Base-by-base conservation (phyloP, 768 basidiomycete genomes). In the Phanerochaete sordida region DNA sequence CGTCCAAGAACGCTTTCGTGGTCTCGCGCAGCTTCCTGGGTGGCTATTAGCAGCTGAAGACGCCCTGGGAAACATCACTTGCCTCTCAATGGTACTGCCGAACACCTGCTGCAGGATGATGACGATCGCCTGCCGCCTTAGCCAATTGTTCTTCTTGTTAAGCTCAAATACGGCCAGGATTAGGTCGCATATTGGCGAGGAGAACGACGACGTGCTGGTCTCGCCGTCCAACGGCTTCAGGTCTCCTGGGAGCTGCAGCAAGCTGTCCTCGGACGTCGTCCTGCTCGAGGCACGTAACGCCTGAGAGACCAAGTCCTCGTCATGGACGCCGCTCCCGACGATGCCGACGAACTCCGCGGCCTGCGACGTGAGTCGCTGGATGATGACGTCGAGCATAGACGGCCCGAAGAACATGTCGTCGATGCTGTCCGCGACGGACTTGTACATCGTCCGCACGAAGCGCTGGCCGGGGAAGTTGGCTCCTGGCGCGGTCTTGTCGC, bases 361-460 rank as follows among this genome's bases (percentile, higher is more conserved):
- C 73, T 98, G 95, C 30, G 87, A 84, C 0, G 90, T 93, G 19
- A 98, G 83, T 2, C 94, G 86, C 66, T 93, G 89, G 45, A 96
- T 92, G 82, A 96, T 91, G 47, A 95, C 89, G 70, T 98, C 95
- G 46, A 98, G 75, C 93, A 97, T 95, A 0, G 93, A 95, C 2
- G 91, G 95, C 2, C 93, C 95, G 64, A 96, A 93, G 74, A 96
- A 88, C 83, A 97, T 93, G 72, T 98, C 97, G 72, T 99, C 97
- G 67, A 98, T 88, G 70, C 94, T 95, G 63, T 93, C 91, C 5
- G 96, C 85, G 48, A 99, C 91, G 26, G 93, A 92, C 30, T 89
- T 87, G 70, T 96, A 98, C 59, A 99, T 83, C 24, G 86, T 89
- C 57, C 88, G 87, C 56, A 98, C 91, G 37, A 97, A 79, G 58